phyloP scores from a whole-genome alignment of 345 rosid species.

The Barbarea vulgaris region DNA sequence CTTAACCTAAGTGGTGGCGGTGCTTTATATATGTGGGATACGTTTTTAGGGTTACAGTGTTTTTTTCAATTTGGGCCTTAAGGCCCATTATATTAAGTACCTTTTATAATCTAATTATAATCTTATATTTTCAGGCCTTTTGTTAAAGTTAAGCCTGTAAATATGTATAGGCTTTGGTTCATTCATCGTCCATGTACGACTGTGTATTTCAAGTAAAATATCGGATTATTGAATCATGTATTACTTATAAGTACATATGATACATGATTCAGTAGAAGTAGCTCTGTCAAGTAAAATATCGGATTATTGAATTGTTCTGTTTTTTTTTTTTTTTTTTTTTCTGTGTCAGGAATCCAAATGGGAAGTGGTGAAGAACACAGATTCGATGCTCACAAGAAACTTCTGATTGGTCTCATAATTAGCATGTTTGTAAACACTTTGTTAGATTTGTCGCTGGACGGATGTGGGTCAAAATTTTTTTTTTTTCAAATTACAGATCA shows the following conservation, averaged over 20 bases:
- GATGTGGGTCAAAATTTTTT: too few species aligned
- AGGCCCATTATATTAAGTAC: not conserved
- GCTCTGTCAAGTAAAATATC: too few species aligned
- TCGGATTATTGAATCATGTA: too few species aligned
- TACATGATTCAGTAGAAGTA: too few species aligned
- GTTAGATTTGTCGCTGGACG: too few species aligned
- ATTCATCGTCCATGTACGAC: not conserved
- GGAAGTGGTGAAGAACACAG: conserved; percentile 48
- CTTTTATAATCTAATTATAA: not conserved
- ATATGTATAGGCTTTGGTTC: not conserved
- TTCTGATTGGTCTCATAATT: conserved; percentile 54
- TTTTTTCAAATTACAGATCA: too few species aligned
- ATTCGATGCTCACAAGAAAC: conserved; percentile 49
- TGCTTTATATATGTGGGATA: not conserved
- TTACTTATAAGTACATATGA: too few species aligned
- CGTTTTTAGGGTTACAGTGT: not conserved
- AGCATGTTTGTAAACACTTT: too few species aligned
- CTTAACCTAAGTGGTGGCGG: rapidly evolving
- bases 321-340: not conserved
- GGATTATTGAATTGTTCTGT: not conserved
- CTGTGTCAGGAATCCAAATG: conserved; percentile 50
- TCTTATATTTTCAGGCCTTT: not conserved
- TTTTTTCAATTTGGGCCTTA: not conserved
- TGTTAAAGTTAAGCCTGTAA: not conserved
- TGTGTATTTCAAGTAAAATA: too few species aligned